Base-by-base conservation (phyloP, 2,329 filamentous ascomycete species). In the Tothia fuscella region DNA sequence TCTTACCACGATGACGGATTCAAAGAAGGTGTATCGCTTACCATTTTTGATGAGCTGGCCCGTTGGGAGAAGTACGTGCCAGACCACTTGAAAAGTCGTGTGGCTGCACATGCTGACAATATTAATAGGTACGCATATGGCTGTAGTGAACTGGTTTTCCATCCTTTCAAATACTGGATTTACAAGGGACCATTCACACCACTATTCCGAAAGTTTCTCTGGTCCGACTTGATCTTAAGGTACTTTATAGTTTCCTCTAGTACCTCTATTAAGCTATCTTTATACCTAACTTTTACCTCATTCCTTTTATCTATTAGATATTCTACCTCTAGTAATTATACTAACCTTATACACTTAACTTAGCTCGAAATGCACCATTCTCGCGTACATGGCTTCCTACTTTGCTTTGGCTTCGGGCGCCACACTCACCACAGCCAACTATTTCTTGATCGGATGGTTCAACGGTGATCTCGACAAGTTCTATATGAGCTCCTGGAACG, bases 21-120 rank as follows among this genome's bases (percentile, higher is more conserved):
- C 45, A 47, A 48, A 28, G 46, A 48, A 32, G 46, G 46, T 14
- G 46, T 48, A 17, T 47, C 45, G 0, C 37, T 48, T 20, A 47
- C 46, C 3, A 33, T 48, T 4, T 47, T 44, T 33, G 46, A 48
- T 30, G 46, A 48, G 28, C 45, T 48, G 7, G 28, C 41, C 16
- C 41, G 46, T 1, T 48, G 46, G 46, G 36, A 45, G 19, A 48
- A 48, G 21, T 38, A 38, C 10, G 32, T 17, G 32, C 12, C n/a
- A n/a, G n/a, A n/a, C n/a, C n/a, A n/a, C n/a, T 9, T 19, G 9
- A 13, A 35, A 10, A 35, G 10, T 9, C 12, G 9, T 10, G 17
- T 17, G 16, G 16, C 10, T 19, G 32, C 17, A 9, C 10, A 35
- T 17, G 9, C 17, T 13, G 17, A 10, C 32, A 9, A 13, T 9